phyloP scores from a whole-genome alignment of 805 yeast species.

The Teunomyces atbi region DNA sequence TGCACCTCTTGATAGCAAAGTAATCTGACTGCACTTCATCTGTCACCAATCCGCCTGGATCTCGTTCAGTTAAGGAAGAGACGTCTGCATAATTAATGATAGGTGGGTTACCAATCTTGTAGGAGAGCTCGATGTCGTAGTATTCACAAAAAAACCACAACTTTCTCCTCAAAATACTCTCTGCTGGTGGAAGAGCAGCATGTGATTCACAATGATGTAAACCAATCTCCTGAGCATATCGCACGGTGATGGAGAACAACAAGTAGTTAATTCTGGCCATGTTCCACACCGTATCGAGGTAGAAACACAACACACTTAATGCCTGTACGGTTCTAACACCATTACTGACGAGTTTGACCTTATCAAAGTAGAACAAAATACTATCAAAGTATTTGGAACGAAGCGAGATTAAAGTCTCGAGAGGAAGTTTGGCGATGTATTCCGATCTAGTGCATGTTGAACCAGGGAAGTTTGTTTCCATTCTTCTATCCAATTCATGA shows the following conservation, averaged over 20 bases:
- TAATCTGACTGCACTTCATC: not conserved
- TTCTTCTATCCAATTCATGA: constrained; percentile 7
- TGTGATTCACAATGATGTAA: constrained; percentile 18
- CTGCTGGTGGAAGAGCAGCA: not conserved
- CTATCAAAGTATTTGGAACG: constrained; percentile 6
- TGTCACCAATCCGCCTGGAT: constrained; percentile 7
- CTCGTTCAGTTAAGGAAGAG: constrained; percentile 20
- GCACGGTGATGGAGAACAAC: constrained; percentile 44
- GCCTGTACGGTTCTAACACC: constrained; percentile 54
- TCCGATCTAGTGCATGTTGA: not conserved
- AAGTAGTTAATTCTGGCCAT: constrained; percentile 38
- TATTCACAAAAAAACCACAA: constrained; percentile 52
- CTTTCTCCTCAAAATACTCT: constrained; percentile 25
- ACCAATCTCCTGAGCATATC: constrained; percentile 59
- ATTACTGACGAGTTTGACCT: constrained; percentile 48
- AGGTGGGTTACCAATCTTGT: constrained; percentile 51
- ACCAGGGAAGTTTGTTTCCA: constrained; percentile 5
- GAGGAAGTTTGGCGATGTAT: not conserved
- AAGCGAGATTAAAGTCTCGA: not conserved
- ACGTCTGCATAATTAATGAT: constrained; percentile 41
- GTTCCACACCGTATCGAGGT: constrained; percentile 25
- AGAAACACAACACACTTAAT: constrained; percentile 44
- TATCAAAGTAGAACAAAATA: constrained; percentile 52
- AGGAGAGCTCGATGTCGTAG: constrained; percentile 43
- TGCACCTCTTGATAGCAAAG: not conserved